A percentile compares a stretch with the other conserved stretches of the same genome.
These are phyloP conservation scores for Mucor lusitanicus DNA, from an alignment of 371 early-diverging fungal genomes.

Conservation along the genomic window DNA sequence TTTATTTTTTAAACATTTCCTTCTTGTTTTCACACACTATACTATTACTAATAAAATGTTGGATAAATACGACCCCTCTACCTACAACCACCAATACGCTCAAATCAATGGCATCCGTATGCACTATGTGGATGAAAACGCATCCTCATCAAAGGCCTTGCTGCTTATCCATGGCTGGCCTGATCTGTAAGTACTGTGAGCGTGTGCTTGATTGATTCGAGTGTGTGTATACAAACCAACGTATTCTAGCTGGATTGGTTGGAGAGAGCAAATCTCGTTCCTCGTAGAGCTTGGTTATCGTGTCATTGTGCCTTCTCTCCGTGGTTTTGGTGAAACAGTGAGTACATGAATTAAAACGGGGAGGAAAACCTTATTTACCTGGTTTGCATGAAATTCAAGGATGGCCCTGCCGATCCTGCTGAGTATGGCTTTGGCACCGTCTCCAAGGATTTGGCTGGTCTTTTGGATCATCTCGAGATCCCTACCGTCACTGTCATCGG, in stretches of 20 bases:
- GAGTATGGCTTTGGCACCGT: conserved; percentile 59
- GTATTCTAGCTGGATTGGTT: conserved; percentile 56
- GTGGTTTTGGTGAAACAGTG: conserved; percentile 75
- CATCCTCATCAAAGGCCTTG: conserved; percentile 44
- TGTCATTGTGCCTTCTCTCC: conserved; percentile 68
- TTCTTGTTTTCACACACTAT: neutral
- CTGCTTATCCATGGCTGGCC: conserved; percentile 77
- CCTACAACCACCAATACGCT: conserved; percentile 44
- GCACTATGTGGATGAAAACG: conserved; percentile 75
- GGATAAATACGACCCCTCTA: conserved; percentile 38
- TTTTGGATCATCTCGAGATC: conserved; percentile 64
- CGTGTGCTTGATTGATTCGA: neutral
- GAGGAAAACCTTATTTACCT: neutral
- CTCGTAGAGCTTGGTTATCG: conserved; percentile 69
- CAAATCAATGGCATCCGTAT: conserved; percentile 48
- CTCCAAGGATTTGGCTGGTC: conserved; percentile 54
- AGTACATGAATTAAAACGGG: conserved; percentile 11
- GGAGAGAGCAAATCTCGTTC: conserved; percentile 74
- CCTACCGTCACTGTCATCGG: conserved; percentile 67
- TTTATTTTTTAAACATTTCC: neutral
- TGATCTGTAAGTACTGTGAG: conserved; percentile 46
- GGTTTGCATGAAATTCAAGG: conserved; percentile 22
- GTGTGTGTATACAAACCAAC: neutral
- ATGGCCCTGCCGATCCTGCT: conserved; percentile 47
- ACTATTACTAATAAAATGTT: no score